A percentile compares a stretch with the other conserved stretches of the same genome.
Conservation (phyloP, 2,329 filamentous ascomycete species). For the Trichoderma sp. region DNA sequence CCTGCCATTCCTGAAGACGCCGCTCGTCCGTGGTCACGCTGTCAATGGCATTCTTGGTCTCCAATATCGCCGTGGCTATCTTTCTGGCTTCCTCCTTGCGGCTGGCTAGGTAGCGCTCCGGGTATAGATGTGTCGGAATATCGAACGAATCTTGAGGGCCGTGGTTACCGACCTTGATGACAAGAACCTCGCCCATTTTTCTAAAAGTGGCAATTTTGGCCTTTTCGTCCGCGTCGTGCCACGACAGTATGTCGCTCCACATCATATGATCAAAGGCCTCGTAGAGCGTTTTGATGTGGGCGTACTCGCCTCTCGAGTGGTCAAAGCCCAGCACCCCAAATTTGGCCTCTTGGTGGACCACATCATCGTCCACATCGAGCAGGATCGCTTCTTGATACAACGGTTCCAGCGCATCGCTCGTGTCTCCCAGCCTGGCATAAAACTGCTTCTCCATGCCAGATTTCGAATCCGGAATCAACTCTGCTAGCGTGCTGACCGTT, state of each 20-base stretch:
- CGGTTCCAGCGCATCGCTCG: conserved; percentile 36
- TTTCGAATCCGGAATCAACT: conserved; percentile 41
- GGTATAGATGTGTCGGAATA: conserved; percentile 55
- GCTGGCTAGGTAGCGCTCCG: conserved; percentile 54
- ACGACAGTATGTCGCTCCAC: conserved; percentile 49
- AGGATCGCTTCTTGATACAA: conserved; percentile 42
- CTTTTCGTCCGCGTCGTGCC: conserved; percentile 41
- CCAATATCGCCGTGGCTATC: conserved; percentile 46
- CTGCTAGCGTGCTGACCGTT: conserved; percentile 52
- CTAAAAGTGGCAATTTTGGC: conserved; percentile 49
- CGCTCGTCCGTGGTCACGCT: conserved; percentile 35
- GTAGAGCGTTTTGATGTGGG: conserved; percentile 48
- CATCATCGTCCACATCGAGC: conserved; percentile 35
- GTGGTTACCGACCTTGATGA: conserved; percentile 49
- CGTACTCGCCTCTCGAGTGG: conserved; percentile 43
- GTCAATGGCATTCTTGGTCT: conserved; percentile 38
- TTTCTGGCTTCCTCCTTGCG: conserved; percentile 51
- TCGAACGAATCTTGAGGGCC: conserved; percentile 50
- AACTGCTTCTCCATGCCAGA: conserved; percentile 47
- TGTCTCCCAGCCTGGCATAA: conserved; percentile 47
- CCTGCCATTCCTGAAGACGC: conserved; percentile 36
- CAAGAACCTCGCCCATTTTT: conserved; percentile 54
- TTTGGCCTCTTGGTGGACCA: conserved; percentile 39
- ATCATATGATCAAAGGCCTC: conserved; percentile 53
- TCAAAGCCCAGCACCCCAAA: conserved; percentile 50